Evolutionary conservation across 2,329 filamentous ascomycete genomes (phyloP), one percentile per base, ranked within the genome.

Genomic region (Ophiostoma triangulosporum): DNA sequence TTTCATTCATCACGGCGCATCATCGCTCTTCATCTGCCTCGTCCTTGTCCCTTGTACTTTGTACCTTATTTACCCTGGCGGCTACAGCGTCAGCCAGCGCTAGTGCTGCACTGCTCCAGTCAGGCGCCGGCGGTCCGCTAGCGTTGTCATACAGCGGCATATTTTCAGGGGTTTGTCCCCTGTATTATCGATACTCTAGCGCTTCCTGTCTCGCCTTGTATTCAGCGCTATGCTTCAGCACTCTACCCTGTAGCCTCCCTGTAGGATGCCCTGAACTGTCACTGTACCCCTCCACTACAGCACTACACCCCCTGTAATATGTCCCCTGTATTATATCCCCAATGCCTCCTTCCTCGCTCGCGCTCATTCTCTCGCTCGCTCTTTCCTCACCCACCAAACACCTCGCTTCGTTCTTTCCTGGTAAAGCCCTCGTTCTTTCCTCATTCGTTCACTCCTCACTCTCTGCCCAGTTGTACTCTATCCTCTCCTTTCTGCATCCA

Each of bases 51-150:
- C 15, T 29, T 24, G 43, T 46, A 29, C 26, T 45, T 20, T 27
- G 29, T 31, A 31, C 29, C 9, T 32, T 32, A 22, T 24, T 45
- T 17, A 40, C 31, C 40, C 26, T 51, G 53, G 53, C 53, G 53
- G 53, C 53, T 55, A 50, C 45, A 52, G 53, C 53, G 45, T 35
- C 43, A 35, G 26, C 43, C 33, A 32, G 43, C 53, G 27, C 53
- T 51, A 54, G 53, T 24, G 46, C 46, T 31, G 24, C 24, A 17
- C 40, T 27, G 40, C 24, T 27, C 40, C 43, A 46, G 43, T 17
- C 46, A 50, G 48, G 29, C 31, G 48, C 48, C 48, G 12, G 51
- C 17, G 33, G 40, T 43, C 38, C 38, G 38, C 20, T 43, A 32
- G 32, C 32, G n/a, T 5, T 27, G 45, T 33, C 32, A 27, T 40